Evolutionary conservation across 2,329 filamentous ascomycete species (phyloP).

Genomic region (Amylocarpus encephaloides): DNA sequence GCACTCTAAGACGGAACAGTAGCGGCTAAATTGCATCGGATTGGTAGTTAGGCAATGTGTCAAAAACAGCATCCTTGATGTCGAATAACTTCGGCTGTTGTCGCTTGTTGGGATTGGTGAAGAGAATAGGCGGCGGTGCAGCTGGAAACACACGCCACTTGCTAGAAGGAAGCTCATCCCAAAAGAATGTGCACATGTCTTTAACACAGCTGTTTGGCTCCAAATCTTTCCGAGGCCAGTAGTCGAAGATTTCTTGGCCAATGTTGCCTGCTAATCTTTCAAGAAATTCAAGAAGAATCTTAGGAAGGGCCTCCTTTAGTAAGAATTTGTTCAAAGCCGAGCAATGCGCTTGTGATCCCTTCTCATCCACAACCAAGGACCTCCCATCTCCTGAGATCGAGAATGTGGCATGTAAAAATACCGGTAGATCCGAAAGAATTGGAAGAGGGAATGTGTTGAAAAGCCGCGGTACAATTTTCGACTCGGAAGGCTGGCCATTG

Average conservation of each 20-base stretch:
- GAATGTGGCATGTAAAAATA: constrained; percentile 30
- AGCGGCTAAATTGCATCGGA: constrained; percentile 15
- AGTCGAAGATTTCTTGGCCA: constrained; percentile 14
- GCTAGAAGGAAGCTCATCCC: constrained; percentile 18
- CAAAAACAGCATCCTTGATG: constrained; percentile 21
- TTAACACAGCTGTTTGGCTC: constrained; percentile 9
- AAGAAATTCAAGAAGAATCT: constrained; percentile 25
- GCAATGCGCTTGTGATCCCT: constrained; percentile 9
- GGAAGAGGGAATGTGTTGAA: constrained; percentile 23
- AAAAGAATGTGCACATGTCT: constrained; percentile 18
- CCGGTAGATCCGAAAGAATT: constrained; percentile 21
- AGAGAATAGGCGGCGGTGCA: constrained; percentile 2
- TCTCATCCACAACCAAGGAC: constrained; percentile 20
- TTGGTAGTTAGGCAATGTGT: constrained; percentile 14
- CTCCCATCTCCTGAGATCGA: constrained; percentile 27
- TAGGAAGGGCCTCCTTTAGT: constrained; percentile 17
- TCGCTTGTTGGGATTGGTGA: too few species aligned
- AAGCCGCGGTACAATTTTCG: constrained; percentile 8
- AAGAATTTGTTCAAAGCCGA: constrained; percentile 26
- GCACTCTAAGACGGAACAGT: constrained; percentile 11
- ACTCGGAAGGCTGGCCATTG: neutral
- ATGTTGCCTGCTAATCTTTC: constrained; percentile 11
- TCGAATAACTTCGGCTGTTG: too few species aligned
- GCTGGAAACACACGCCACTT: constrained; percentile 18
- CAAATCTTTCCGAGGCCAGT: constrained; percentile 20